Evolutionary conservation across 208 protist genomes (phyloP), one percentile per base, ranked within the genome.

Genomic region (Acanthamoeba pearcei): DNA sequence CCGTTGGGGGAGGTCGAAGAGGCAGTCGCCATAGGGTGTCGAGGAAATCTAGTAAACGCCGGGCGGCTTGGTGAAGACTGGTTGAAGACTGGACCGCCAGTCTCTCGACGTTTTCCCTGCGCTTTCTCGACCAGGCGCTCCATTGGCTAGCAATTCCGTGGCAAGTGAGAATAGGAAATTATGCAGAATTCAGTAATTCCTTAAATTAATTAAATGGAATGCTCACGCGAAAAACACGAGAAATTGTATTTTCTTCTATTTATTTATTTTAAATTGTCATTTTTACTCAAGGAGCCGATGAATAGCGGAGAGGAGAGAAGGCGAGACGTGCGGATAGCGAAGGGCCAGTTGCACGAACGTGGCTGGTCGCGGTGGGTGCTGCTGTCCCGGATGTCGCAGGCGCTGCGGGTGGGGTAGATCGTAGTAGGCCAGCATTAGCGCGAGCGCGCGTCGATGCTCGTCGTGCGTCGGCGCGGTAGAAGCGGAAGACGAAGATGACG

Each of bases 11-110:
- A 53, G 74, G 32, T 82, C 42, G 74, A 53, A 82, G 38, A 38
- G 74, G 74, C 38, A 53, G 38, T 82, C 12, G 74, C 74, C 74
- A 82, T 82, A 74, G 74, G 74, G 38, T 82, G 24, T 82, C 74
- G 74, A 55, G 74, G 74, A 82, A 82, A 82, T 82, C 74, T 82
- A 82, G 74, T 82, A 32, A 82, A 82, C 74, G 74, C 74, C 74
- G 74, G n/a, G 32, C 29, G 0, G 74, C n/a, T 53, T 82, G 74
- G 55, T 15, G 15, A 35, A 35, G 32, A 35, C 32, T 49, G 42
- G 74, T 9, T 29, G 42, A 82, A 82, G n/a, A 82, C n/a, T 82
- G 74, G 74, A 22, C 22, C 32, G 74, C 32, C 74, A 82, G 74
- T 82, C 42, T 82, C 42, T 53, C 32, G 74, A 82, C 74, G 74